Evolutionary conservation across 108 stramenopile genomes (phyloP).

Genomic region (Fragilaria crotonensis): DNA sequence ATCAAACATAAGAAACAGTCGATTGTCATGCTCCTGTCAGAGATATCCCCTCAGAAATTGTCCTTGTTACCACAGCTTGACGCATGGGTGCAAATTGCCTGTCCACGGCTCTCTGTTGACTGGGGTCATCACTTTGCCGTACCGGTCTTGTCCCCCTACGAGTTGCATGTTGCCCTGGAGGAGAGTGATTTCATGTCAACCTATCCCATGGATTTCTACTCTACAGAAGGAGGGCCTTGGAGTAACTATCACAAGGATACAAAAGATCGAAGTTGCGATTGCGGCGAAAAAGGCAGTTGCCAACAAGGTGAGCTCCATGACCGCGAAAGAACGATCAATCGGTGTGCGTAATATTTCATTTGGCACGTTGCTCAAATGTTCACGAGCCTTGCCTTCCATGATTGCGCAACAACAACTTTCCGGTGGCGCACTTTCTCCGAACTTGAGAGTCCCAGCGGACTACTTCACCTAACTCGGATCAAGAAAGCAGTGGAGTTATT

Average conservation of each 20-base stretch:
- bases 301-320: constrained; percentile 2
- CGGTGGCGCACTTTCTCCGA: neutral
- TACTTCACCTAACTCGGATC: no score
- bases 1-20: constrained; percentile 36
- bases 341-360: constrained; percentile 3
- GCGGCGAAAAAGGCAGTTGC: no score
- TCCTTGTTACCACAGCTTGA: constrained; percentile 57
- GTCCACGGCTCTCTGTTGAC: constrained; percentile 93
- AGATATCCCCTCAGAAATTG: constrained; percentile 89
- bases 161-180: constrained; percentile 84
- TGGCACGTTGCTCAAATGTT: neutral
- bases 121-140: constrained; percentile 87
- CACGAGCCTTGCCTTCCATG: neutral
- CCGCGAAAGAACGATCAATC: no score
- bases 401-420: constrained; percentile 1
- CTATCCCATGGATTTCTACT: constrained; percentile 98
- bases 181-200: constrained; percentile 44
- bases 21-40: constrained; percentile 84
- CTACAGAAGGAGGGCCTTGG: constrained; percentile 86
- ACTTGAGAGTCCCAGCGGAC: neutral
- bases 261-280: constrained; percentile 23
- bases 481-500: neutral
- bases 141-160: constrained; percentile 89
- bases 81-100: constrained; percentile 98
- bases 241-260: constrained; percentile 80